Evolutionary conservation across 2,329 filamentous ascomycete genomes (phyloP), one percentile per base, ranked within the genome.

Genomic region (Botrytis tulipae): DNA sequence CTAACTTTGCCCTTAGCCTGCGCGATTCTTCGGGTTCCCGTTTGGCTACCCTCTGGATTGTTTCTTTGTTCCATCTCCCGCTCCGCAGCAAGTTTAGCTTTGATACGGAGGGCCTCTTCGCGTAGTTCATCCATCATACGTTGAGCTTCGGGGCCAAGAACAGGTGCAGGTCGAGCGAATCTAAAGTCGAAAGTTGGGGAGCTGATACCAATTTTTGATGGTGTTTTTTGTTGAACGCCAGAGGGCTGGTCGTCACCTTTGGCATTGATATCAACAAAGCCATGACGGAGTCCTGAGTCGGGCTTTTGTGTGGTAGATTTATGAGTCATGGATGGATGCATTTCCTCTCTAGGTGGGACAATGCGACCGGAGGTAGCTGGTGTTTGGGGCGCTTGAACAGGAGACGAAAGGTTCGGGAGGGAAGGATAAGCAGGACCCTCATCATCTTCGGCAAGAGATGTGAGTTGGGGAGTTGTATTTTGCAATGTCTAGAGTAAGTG

Each of bases 311-410:
- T 92, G 35, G 92, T 95, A 76, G 87, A 91, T 71, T 89, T 87
- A 73, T 96, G 93, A 73, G 90, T 89, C 80, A 92, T 93, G 84
- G 92, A 93, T 14, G 95, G 95, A 81, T 98, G 95, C 95, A 98
- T 98, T 82, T 97, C 94, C 74, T 91, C 89, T 76, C 87, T 87
- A 66, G 91, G 85, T 37, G 93, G 92, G 83, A 92, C 92, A 77
- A 92, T 84, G 9, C 90, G 87, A 6, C 90, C 89, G 22, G 87
- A 87, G 57, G 89, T 88, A 59, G 86, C 86, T 8, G 94, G 94
- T 1, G 92, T 91, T 74, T 76, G 76, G 40, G 80, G 80, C 63
- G 75, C 74, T 32, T 76, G 48, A 35, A 77, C 78, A 44, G 79
- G 78, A 40, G 78, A 78, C 22, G 73, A 74, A 42, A 78, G 74